These are phyloP conservation scores for Gigaspora rosea DNA, from an alignment of 192 early-diverging fungal genomes.

Conservation along the genomic window DNA sequence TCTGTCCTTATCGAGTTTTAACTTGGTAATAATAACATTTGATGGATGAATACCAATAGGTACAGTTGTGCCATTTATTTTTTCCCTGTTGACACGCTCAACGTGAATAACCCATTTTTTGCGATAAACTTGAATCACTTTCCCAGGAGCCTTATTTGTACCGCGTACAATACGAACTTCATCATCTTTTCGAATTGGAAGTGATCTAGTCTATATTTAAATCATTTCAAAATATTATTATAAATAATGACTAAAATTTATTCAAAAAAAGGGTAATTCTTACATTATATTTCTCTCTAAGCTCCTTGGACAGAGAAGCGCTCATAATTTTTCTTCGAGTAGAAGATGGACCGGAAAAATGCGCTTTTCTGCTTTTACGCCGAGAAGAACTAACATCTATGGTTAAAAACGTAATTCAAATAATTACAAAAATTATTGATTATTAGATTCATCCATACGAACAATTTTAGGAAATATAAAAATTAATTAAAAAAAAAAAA, in stretches of 20 bases:
- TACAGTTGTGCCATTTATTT: slow-evolving; percentile 93
- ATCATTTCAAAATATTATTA: slow-evolving; percentile 12
- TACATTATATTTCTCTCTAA: slow-evolving; percentile 95
- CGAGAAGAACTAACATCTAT: slow-evolving; percentile 85
- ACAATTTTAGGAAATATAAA: too few relatives aligned
- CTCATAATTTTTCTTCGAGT: slow-evolving; percentile 96
- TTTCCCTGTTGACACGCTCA: slow-evolving; percentile 95
- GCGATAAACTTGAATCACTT: slow-evolving; percentile 96
- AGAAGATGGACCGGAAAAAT: slow-evolving; percentile 96
- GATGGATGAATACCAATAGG: slow-evolving; percentile 96
- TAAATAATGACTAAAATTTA: slow-evolving; percentile 6
- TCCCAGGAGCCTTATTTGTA: slow-evolving; percentile 95
- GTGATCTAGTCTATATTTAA: slow-evolving; percentile 72
- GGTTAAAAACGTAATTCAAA: neutral
- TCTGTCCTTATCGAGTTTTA: slow-evolving; percentile 98
- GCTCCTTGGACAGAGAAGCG: slow-evolving; percentile 96
- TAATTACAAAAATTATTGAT: neutral
- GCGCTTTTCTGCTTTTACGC: slow-evolving; percentile 96
- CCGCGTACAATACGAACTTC: slow-evolving; percentile 96
- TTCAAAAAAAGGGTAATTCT: slow-evolving; percentile 36
- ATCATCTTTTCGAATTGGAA: slow-evolving; percentile 97
- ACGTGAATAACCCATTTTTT: slow-evolving; percentile 99
- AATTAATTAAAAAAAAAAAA: too few relatives aligned
- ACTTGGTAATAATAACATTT: slow-evolving; percentile 95
- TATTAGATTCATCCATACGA: neutral